Conservation (phyloP, 495 filamentous ascomycete genomes). For the Parmelia sp. region DNA sequence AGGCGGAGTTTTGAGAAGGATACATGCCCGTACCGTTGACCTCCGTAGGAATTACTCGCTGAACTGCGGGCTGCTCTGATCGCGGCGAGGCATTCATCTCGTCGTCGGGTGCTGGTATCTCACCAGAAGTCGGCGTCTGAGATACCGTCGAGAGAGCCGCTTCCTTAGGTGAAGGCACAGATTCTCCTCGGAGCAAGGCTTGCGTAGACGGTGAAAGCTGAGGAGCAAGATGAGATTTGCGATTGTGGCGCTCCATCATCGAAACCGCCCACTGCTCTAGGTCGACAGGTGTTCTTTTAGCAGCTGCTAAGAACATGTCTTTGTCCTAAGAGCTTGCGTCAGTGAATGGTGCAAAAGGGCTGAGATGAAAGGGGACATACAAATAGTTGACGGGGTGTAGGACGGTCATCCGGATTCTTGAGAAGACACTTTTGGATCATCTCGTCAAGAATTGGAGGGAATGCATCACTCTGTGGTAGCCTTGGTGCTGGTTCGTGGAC, state of each 20-base stretch:
- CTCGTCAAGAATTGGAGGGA: slow-evolving; percentile 87
- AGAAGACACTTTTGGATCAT: slow-evolving; percentile 94
- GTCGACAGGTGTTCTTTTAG: slow-evolving; percentile 88
- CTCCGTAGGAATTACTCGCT: slow-evolving; percentile 17
- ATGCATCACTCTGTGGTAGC: slow-evolving; percentile 93
- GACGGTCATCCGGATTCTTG: slow-evolving; percentile 79
- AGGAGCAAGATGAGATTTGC: slow-evolving; percentile 81
- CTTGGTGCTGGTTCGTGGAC: slow-evolving; percentile 92
- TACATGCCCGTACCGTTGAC: slow-evolving; percentile 25
- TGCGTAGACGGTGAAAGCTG: slow-evolving; percentile 54
- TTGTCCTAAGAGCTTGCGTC: slow-evolving; percentile 55
- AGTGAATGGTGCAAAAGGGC: slow-evolving; percentile 9
- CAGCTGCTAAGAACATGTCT: slow-evolving; percentile 88
- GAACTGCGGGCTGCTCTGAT: slow-evolving; percentile 10
- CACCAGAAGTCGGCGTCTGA: slow-evolving; percentile 57
- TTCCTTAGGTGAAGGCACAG: slow-evolving; percentile 31
- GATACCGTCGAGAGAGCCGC: slow-evolving; percentile 33
- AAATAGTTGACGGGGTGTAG: slow-evolving; percentile 81
- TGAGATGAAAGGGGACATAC: slow-evolving; percentile 30
- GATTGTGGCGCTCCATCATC: slow-evolving; percentile 85
- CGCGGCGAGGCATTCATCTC: slow-evolving; percentile 30
- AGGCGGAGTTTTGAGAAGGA: slow-evolving; percentile 17
- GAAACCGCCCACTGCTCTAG: slow-evolving; percentile 82
- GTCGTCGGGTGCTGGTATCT: slow-evolving; percentile 57
- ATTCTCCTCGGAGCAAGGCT: slow-evolving; percentile 46